These are phyloP conservation scores for Arthrocladium fulminans DNA, from an alignment of 2,329 filamentous ascomycete genomes.

Conservation along the genomic window DNA sequence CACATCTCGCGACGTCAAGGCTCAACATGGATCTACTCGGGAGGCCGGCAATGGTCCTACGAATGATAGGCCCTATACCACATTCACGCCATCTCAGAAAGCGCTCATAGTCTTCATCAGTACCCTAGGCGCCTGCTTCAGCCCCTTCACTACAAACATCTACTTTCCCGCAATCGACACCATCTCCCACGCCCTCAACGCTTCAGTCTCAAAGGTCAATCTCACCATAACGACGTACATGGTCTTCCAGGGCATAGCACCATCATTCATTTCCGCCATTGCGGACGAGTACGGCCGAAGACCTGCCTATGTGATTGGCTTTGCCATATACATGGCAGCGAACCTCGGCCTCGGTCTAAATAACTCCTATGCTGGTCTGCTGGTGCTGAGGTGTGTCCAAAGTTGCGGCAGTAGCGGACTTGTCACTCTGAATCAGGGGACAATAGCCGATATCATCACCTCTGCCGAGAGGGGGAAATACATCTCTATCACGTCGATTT, in stretches of 20 bases:
- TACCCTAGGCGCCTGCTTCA: conserved; percentile 47
- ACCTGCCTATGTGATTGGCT: conserved; percentile 41
- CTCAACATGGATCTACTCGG: not conserved
- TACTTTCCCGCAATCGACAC: conserved; percentile 40
- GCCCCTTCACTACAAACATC: conserved; percentile 45
- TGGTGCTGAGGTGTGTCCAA: conserved; percentile 36
- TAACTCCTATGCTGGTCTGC: conserved; percentile 30
- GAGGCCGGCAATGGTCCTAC: not conserved
- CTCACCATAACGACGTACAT: conserved; percentile 27
- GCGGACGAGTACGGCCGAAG: conserved; percentile 43
- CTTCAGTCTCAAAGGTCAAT: conserved; percentile 14
- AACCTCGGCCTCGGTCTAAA: conserved; percentile 35
- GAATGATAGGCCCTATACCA: conserved; percentile 8
- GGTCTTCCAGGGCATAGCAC: conserved; percentile 46
- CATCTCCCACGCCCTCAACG: conserved; percentile 27
- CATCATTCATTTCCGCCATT: conserved; percentile 43
- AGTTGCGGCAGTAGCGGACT: conserved; percentile 36
- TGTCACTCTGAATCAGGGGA: conserved; percentile 32
- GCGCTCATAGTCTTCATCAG: conserved; percentile 42
- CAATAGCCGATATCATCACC: conserved; percentile 35
- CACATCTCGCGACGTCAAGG: not conserved
- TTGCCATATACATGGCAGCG: conserved; percentile 34
- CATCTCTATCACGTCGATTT: conserved; percentile 30
- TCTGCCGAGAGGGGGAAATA: conserved; percentile 34
- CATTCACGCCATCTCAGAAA: conserved; percentile 28